Evolutionary conservation across 108 stramenopile species (phyloP), one percentile per base, ranked within the genome.

Genomic region (Asterionellopsis glacialis): DNA sequence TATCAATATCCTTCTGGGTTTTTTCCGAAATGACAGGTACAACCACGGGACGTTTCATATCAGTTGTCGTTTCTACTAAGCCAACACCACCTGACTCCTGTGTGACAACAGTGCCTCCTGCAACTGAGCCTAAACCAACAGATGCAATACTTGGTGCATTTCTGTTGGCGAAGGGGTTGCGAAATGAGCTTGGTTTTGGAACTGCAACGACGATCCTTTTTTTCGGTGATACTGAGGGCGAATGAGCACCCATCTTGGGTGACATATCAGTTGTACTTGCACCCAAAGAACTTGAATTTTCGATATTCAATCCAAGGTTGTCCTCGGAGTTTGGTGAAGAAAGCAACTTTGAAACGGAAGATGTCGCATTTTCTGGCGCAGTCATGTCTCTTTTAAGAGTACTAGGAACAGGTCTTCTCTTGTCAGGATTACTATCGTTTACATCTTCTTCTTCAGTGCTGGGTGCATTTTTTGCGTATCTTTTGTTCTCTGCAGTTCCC

Each of bases 321-420:
- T 55, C 11, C 57, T 70, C 55, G 43, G 16, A 42, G 26, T 48
- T 57, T 27, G 64, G 51, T 9, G 79, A 60, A 13, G 69, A 69
- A 48, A 85, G 41, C 15, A 89, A 49, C 11, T 77, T 59, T 22
- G 73, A 53, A 41, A 89, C 72, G 23, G 70, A 68, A 0, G 80
- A 69, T 15, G 82, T 64, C 7, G 81, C 80, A 59, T 69, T 82
- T 40, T 85, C 70, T 47, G 85, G 84, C 51, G 81, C 79, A 41
- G 66, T 64, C 19, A 84, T 74, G 11, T 18, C 40, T 0, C 77
- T 60, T 44, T 64, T 66, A 1, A 78, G 48, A 26, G 70, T 65
- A 25, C 50, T 42, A 2, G 68, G 63, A 11, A 55, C 0, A 25
- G 13, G 9, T 19, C 10, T 13, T 24, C 33, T 41, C 50, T 9